A percentile compares a stretch with the other conserved stretches of the same genome.
Conservation (phyloP, 192 early-diverging fungal genomes). For the Umbelopsis sp. region DNA sequence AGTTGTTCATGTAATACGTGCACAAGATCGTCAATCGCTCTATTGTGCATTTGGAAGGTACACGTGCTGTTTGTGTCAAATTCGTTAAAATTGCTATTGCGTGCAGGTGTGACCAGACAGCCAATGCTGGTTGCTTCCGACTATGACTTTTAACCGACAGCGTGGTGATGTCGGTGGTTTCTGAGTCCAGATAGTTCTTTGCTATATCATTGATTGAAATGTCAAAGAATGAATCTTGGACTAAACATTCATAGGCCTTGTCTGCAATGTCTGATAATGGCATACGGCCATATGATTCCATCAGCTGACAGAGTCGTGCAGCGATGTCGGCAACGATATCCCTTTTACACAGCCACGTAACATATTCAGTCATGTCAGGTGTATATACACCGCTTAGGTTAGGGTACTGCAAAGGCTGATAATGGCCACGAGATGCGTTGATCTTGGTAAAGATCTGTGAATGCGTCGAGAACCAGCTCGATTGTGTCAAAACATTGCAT, state of each 20-base stretch:
- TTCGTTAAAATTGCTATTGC: not conserved
- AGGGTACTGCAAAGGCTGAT: not conserved
- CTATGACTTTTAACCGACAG: not conserved
- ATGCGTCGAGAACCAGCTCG: slow-evolving; percentile 14
- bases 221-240: not conserved
- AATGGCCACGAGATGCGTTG: not conserved
- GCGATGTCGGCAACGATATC: not conserved
- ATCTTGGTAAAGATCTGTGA: not conserved
- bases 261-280: not conserved
- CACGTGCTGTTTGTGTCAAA: slow-evolving; percentile 6
- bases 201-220: not conserved
- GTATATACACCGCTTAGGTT: not conserved
- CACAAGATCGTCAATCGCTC: slow-evolving; percentile 8
- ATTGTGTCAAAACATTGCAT: not conserved
- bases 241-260: not conserved
- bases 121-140: not conserved
- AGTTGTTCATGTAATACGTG: slow-evolving; percentile 2
- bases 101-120: slow-evolving; percentile 11
- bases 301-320: slow-evolving; percentile 11
- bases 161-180: not conserved
- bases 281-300: slow-evolving; percentile 11
- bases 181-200: not conserved
- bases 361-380: not conserved
- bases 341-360: not conserved
- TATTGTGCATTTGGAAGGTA: not conserved